Evolutionary conservation across 2,329 filamentous ascomycete genomes (phyloP).

Genomic region (Curvularia sp.): DNA sequence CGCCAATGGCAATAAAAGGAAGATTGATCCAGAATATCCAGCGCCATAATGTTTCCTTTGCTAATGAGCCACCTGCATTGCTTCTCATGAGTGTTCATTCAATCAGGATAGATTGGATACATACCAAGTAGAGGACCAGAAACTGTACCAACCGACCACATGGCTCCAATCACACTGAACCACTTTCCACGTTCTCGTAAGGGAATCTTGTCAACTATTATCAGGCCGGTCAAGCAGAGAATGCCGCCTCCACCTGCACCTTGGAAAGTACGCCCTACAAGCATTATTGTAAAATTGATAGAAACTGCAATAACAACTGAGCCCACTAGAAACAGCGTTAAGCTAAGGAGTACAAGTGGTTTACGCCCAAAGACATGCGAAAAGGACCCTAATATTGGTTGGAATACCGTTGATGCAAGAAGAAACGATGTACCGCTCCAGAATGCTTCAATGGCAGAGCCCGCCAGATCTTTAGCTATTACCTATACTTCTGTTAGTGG

Average conservation of each 20-base stretch:
- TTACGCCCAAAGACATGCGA: slow-evolving; percentile 61
- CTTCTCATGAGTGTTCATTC: too few species aligned
- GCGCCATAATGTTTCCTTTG: slow-evolving; percentile 61
- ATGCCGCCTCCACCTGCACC: slow-evolving; percentile 52
- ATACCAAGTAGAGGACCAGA: slow-evolving; percentile 55
- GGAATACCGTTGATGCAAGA: slow-evolving; percentile 68
- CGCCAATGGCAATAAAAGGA: slow-evolving; percentile 55
- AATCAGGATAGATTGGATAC: too few species aligned
- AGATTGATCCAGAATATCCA: slow-evolving; percentile 72
- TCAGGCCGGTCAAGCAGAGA: slow-evolving; percentile 51
- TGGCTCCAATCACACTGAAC: slow-evolving; percentile 47
- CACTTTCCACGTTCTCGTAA: slow-evolving; percentile 52
- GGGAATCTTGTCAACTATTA: slow-evolving; percentile 56
- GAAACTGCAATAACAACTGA: not conserved
- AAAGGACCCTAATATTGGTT: slow-evolving; percentile 55
- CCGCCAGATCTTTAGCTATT: slow-evolving; percentile 34
- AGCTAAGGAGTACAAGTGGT: slow-evolving; percentile 44
- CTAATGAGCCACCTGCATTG: slow-evolving; percentile 54
- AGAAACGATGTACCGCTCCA: slow-evolving; percentile 76
- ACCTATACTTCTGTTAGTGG: slow-evolving; percentile 20
- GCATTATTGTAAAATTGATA: slow-evolving; percentile 40
- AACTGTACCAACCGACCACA: slow-evolving; percentile 64
- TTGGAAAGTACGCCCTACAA: slow-evolving; percentile 48
- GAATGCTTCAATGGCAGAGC: slow-evolving; percentile 61
- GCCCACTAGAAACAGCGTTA: slow-evolving; percentile 57